phyloP scores from a whole-genome alignment of 257 asterid genomes.

The Craterostigma plantagineum region DNA sequence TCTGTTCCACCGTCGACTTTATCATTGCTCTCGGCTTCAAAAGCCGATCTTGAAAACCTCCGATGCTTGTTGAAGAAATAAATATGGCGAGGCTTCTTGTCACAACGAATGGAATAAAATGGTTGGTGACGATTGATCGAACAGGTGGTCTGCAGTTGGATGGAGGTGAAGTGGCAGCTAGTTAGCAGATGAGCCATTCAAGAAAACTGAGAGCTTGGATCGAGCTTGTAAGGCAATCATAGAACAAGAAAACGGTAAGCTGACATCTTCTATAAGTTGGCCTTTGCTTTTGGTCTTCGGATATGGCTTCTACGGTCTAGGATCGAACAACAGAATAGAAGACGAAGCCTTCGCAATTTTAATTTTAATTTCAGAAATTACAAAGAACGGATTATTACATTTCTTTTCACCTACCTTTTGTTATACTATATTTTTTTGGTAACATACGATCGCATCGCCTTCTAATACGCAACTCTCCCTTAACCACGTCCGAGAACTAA shows the following conservation, averaged over 20 bases:
- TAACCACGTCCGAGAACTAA: too few relatives aligned
- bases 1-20: constrained; percentile 9
- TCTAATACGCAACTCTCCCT: too few relatives aligned
- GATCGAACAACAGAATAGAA: constrained; percentile 1
- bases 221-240: not conserved
- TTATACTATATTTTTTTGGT: too few relatives aligned
- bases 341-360: too few relatives aligned
- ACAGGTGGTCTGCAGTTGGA: constrained; percentile 27
- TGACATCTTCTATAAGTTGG: not conserved
- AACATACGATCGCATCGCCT: too few relatives aligned
- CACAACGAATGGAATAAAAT: constrained; percentile 7
- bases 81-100: constrained; percentile 5
- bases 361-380: too few relatives aligned
- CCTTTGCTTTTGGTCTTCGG: constrained; percentile 3
- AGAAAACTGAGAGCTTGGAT: not conserved
- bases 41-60: constrained; percentile 23
- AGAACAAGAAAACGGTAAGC: not conserved
- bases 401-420: too few relatives aligned
- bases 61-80: constrained; percentile 7
- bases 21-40: constrained; percentile 26
- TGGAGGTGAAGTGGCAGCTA: constrained; percentile 19
- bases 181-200: constrained; percentile 23
- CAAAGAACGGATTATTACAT: too few relatives aligned
- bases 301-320: constrained; percentile 15
- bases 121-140: constrained; percentile 19